Evolutionary conservation across 495 filamentous ascomycete species (phyloP).

Genomic region (Daldinia grandis): DNA sequence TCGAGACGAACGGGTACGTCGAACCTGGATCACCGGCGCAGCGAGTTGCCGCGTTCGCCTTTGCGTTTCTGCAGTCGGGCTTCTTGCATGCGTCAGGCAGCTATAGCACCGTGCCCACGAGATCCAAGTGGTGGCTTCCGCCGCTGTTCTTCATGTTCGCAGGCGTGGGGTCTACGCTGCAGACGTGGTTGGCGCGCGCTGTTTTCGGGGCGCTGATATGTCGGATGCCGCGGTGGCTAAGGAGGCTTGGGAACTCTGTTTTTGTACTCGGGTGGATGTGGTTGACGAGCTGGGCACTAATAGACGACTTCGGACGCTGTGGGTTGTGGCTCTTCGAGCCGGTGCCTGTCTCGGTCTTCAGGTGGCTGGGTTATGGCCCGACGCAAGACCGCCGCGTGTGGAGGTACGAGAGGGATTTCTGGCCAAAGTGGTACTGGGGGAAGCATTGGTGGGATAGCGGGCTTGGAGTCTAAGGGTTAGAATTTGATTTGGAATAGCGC

Average conservation of each 20-base stretch:
- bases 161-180: constrained; percentile 62
- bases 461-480: constrained; percentile 49
- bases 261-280: constrained; percentile 67
- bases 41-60: constrained; percentile 40
- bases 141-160: constrained; percentile 66
- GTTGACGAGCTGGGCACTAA: constrained; percentile 57
- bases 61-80: constrained; percentile 68
- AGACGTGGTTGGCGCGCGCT: constrained; percentile 45
- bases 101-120: constrained; percentile 56
- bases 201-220: constrained; percentile 26
- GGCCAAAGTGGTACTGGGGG: constrained; percentile 60
- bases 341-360: constrained; percentile 68
- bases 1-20: constrained; percentile 54
- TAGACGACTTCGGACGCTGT: constrained; percentile 69
- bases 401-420: constrained; percentile 60
- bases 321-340: constrained; percentile 75
- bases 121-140: constrained; percentile 49
- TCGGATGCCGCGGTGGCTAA: constrained; percentile 48
- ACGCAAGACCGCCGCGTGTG: constrained; percentile 60
- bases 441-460: constrained; percentile 73
- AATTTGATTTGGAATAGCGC: not conserved
- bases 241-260: constrained; percentile 59
- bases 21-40: constrained; percentile 3
- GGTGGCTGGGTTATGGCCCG: constrained; percentile 61
- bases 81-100: constrained; percentile 67